A percentile compares a stretch with the other conserved stretches of the same genome.
Conservation (phyloP, 257 asterid species). For the Prunella vulgaris region DNA sequence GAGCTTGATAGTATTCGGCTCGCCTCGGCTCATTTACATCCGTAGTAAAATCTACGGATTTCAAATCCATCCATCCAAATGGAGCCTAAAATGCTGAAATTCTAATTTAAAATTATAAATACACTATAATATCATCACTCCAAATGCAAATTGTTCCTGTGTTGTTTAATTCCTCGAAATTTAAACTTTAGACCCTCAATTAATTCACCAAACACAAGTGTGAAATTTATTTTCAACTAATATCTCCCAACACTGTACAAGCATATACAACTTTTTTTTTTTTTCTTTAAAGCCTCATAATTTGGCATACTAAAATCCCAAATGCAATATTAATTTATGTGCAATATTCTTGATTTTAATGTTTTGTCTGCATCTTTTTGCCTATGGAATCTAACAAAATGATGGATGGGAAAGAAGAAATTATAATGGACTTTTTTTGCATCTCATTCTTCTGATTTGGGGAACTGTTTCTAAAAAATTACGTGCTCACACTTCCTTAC, state of each 20-base stretch:
- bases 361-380: slow-evolving; percentile 32
- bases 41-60: no score
- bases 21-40: no score
- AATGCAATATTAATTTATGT: neutral
- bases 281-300: neutral
- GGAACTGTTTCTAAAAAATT: neutral
- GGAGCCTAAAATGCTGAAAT: no score
- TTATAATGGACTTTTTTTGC: neutral
- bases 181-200: no score
- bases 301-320: neutral
- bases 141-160: no score
- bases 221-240: no score
- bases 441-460: neutral
- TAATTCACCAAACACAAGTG: no score
- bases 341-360: slow-evolving; percentile 16
- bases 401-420: slow-evolving; percentile 6
- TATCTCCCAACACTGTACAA: neutral
- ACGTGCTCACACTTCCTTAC: neutral
- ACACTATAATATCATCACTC: no score
- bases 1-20: no score
- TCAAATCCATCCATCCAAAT: no score
- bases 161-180: no score
- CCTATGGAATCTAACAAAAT: slow-evolving; percentile 26
- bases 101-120: no score
- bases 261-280: neutral